Percentiles rank a stretch among this genome's conserved stretches.
Evolutionary conservation across 2,329 filamentous ascomycete species (phyloP).

Genomic region (Pseudogymnoascus sp.): DNA sequence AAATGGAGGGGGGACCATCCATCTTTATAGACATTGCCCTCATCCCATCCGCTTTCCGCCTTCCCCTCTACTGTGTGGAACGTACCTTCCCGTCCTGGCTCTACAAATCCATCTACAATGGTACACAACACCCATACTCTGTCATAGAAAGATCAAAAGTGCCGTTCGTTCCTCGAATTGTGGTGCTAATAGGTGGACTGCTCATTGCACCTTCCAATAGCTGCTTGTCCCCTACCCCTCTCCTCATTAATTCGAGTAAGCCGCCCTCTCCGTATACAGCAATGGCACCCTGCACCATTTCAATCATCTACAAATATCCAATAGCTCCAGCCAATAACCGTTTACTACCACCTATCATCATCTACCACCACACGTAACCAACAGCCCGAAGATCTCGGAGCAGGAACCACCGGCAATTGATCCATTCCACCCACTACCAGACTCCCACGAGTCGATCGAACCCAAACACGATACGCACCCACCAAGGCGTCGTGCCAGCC

Average conservation of each 20-base stretch:
- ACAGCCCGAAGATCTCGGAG: background rate
- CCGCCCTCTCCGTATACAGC: background rate
- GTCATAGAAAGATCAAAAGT: conserved; percentile 1
- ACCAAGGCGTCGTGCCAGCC: background rate
- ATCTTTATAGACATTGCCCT: background rate
- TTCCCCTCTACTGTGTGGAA: background rate
- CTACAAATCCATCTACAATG: background rate
- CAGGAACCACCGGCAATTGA: conserved; percentile 4
- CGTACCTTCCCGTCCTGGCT: conserved; percentile 1
- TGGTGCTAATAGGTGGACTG: background rate
- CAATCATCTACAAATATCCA: background rate
- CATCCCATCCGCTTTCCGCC: background rate
- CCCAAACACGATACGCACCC: background rate
- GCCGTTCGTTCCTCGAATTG: background rate
- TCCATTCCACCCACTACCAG: background rate
- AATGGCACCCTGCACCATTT: background rate
- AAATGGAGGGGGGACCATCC: background rate
- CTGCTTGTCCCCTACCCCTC: background rate
- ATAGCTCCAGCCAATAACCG: background rate
- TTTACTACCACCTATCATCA: background rate
- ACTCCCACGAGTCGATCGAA: background rate
- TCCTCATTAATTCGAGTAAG: background rate
- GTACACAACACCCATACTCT: background rate
- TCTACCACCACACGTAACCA: background rate
- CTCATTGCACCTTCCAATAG: background rate